These are phyloP conservation scores for Aspergillus clavatus DNA, from an alignment of 2,329 filamentous ascomycete species.

Conservation along the genomic window DNA sequence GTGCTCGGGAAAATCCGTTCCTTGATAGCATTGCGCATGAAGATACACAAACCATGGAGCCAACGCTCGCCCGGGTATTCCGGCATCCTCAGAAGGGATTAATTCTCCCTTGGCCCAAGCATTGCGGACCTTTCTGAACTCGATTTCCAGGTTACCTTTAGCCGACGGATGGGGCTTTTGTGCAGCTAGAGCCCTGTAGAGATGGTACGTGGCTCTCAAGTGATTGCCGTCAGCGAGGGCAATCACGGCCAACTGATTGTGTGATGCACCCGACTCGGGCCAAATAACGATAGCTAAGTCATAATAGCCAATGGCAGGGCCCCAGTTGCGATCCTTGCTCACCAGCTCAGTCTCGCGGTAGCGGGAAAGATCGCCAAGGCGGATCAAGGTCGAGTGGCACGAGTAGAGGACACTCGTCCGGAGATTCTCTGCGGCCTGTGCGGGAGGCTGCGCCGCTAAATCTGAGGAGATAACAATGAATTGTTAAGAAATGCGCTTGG, in stretches of 20 bases:
- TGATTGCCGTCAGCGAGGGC: conserved; percentile 71
- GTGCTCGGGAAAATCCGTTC: conserved; percentile 67
- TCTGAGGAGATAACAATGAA: conserved; percentile 24
- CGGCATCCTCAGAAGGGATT: conserved; percentile 47
- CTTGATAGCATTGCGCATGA: conserved; percentile 78
- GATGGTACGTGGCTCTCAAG: conserved; percentile 79
- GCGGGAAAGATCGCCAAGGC: conserved; percentile 81
- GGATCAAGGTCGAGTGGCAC: conserved; percentile 78
- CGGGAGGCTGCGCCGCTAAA: conserved; percentile 42
- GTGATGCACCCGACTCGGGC: conserved; percentile 72
- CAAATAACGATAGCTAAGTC: conserved; percentile 71
- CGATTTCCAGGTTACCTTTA: conserved; percentile 68
- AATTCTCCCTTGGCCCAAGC: conserved; percentile 55
- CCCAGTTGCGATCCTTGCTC: conserved; percentile 69
- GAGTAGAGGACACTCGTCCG: conserved; percentile 62
- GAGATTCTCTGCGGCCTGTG: conserved; percentile 48
- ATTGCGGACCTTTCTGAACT: conserved; percentile 64
- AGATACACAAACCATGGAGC: conserved; percentile 79
- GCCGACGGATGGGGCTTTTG: conserved; percentile 71
- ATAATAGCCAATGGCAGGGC: conserved; percentile 78
- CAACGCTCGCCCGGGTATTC: conserved; percentile 53
- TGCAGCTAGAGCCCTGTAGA: conserved; percentile 77
- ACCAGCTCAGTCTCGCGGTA: conserved; percentile 73
- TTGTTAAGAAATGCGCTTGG: conserved; percentile 5
- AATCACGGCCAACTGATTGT: conserved; percentile 88